These are phyloP conservation scores for Trichoderma simmonsii DNA, from an alignment of 2,329 filamentous ascomycete species.

Conservation along the genomic window DNA sequence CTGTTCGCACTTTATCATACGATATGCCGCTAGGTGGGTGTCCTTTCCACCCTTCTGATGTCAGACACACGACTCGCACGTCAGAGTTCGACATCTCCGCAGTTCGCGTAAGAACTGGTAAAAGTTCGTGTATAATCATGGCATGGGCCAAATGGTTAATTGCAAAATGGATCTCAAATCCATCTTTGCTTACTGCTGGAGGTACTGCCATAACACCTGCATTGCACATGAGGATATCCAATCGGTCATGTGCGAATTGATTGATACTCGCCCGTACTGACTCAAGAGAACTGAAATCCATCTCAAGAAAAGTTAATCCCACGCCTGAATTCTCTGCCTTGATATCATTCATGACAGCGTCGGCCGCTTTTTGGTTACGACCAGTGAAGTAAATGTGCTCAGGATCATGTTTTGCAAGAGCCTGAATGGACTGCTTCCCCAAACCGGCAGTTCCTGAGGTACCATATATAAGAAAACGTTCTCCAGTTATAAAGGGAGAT, in stretches of 20 bases:
- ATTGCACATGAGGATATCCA: slow-evolving; percentile 47
- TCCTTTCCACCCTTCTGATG: slow-evolving; percentile 29
- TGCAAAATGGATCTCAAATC: slow-evolving; percentile 49
- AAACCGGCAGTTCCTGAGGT: slow-evolving; percentile 49
- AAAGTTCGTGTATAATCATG: slow-evolving; percentile 40
- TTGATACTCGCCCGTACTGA: slow-evolving; percentile 38
- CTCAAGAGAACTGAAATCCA: background rate
- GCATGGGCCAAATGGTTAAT: slow-evolving; percentile 51
- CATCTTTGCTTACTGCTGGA: slow-evolving; percentile 39
- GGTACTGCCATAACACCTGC: slow-evolving; percentile 44
- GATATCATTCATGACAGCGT: background rate
- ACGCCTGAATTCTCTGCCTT: slow-evolving; percentile 35
- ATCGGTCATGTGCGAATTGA: slow-evolving; percentile 34
- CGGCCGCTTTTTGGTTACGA: slow-evolving; percentile 34
- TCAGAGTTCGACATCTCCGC: slow-evolving; percentile 24
- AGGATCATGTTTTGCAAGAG: slow-evolving; percentile 23
- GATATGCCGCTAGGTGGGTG: slow-evolving; percentile 28
- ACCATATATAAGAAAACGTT: background rate
- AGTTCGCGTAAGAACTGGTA: slow-evolving; percentile 30
- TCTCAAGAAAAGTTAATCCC: slow-evolving; percentile 38
- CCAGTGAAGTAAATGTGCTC: slow-evolving; percentile 27
- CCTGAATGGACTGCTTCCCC: slow-evolving; percentile 50
- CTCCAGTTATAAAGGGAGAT: background rate
- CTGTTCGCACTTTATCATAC: slow-evolving; percentile 30
- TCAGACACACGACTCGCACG: slow-evolving; percentile 28